Base-by-base conservation (phyloP, 805 yeast species). In the Hanseniaspora osmophila region DNA sequence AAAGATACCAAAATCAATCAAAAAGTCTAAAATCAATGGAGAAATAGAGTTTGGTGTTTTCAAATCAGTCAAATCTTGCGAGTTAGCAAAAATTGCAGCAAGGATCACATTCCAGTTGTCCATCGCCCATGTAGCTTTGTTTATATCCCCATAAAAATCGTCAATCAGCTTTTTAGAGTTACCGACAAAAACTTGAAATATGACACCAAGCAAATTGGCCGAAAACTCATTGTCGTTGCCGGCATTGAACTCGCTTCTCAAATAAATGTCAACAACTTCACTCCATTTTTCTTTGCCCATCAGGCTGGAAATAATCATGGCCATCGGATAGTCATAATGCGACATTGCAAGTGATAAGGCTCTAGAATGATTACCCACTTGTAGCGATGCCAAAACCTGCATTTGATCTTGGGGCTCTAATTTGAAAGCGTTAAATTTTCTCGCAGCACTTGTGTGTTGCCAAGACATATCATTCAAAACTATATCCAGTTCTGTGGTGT, bases 291-390 rank as follows among this genome's bases (percentile, higher is more conserved):
- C 78, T 17, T 74, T 73, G 2, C 92, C 81, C 27, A 77, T 64
- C 15, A 84, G 60, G 48, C 79, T 73, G 1, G 94, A 78, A 43
- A 88, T 65, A 30, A 86, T 58, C 45, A 90, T 62, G 0, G 95
- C 82, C 60, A 87, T 67, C 0, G 90, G 78, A 81, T 84, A 88
- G 51, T 84, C 84, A 10, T 76, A 73, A 44, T 75, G 73, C 1
- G 71, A 66, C 16, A 87, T 58, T 1, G 92, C 78, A 45, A 69
- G 64, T 19, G 71, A 67, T 42, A 87, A 61, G 0, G 95, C 96
- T 5, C 69, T 72, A 12, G 73, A 75, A 19, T 78, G 73, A 47
- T 79, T 70, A 1, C 96, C 96, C 5, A 65, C 61, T 51, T 77
- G 78, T 37, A 78, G 64, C 39, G 67, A 58, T 33, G 51, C 60